Conservation (phyloP, 495 filamentous ascomycete genomes). For the Penicillium lividum region DNA sequence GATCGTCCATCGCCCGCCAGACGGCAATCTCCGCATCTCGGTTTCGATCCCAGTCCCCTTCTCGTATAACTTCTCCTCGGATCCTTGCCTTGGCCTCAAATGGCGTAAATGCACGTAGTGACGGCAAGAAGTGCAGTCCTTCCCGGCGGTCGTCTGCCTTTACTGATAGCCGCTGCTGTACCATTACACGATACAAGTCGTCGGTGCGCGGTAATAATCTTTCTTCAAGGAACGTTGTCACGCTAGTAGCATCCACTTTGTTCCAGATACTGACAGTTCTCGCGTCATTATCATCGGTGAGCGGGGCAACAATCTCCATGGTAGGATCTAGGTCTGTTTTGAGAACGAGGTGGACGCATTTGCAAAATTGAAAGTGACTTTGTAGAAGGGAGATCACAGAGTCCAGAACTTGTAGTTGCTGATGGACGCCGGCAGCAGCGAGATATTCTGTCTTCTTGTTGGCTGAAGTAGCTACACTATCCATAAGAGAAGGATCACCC, state of each 20-base stretch:
- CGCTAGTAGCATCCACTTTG: not conserved
- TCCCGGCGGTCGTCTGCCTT: not conserved
- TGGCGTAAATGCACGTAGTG: not conserved
- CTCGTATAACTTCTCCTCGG: not conserved
- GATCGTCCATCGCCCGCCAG: not conserved
- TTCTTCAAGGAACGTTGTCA: not conserved
- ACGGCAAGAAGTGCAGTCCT: not conserved
- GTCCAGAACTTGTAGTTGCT: not conserved
- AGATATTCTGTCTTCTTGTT: not conserved
- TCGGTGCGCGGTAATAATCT: not conserved
- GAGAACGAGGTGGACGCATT: not conserved
- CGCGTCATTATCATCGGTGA: not conserved
- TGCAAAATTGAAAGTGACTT: not conserved
- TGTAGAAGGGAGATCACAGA: not conserved
- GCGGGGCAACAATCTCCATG: not conserved
- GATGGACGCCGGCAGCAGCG: not conserved
- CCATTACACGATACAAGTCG: not conserved
- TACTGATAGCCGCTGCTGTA: not conserved
- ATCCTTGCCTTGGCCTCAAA: not conserved
- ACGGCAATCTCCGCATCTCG: not conserved
- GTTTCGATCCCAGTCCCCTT: conserved; percentile 1
- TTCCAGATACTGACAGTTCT: too few relatives aligned
- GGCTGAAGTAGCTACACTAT: not conserved
- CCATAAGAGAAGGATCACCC: not conserved
- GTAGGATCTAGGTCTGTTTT: conserved; percentile 2